Base-by-base conservation (phyloP, 2,329 filamentous ascomycete species). In the Fusarium solani-melongenae region DNA sequence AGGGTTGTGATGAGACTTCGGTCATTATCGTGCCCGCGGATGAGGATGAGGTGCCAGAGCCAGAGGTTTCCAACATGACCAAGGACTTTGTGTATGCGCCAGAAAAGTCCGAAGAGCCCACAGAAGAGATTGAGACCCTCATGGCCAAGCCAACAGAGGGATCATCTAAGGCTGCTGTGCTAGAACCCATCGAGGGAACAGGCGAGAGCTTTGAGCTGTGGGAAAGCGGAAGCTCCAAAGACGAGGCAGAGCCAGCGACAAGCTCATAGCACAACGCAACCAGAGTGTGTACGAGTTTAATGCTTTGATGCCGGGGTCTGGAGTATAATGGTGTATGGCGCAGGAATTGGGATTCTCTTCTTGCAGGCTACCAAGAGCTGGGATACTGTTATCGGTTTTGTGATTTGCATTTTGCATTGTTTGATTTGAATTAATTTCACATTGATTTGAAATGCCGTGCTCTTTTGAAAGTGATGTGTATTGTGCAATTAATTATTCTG, bases 171-270 rank as follows among this genome's bases (percentile, higher is more conserved):
- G 87, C 87, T 3, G 84, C 86, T 2, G 77, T 88, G 3, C 81
- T 91, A 15, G 81, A 88, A 63, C 87, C 88, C 1, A 84, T 92
- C 6, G 88, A 91, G 62, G 90, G 88, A 55, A 88, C 88, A 0
- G 89, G 87, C 44, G 88, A 91, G 75, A 86, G 82, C 78, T 90
- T 93, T 76, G 90, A 92, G 76, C 86, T 94, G 17, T 93, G 92
- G 91, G 92, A 93, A 81, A 93, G 91, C 78, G 88, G 86, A 29
- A 93, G 90, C 80, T 87, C 88, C 29, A 89, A 90, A 72, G 92
- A 90, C 56, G 91, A 89, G 64, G 77, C 81, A 2, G 86, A 87
- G 66, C 63, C 68, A n/a, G 55, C 65, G 20, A 65, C 73, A 1
- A 77, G 73, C 56, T 80, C 78, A 72, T 80, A 41, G 70, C 24